Evolutionary conservation across 2,329 filamentous ascomycete genomes (phyloP), one percentile per base, ranked within the genome.

Genomic region (Cylindrodendrum hubeiense): DNA sequence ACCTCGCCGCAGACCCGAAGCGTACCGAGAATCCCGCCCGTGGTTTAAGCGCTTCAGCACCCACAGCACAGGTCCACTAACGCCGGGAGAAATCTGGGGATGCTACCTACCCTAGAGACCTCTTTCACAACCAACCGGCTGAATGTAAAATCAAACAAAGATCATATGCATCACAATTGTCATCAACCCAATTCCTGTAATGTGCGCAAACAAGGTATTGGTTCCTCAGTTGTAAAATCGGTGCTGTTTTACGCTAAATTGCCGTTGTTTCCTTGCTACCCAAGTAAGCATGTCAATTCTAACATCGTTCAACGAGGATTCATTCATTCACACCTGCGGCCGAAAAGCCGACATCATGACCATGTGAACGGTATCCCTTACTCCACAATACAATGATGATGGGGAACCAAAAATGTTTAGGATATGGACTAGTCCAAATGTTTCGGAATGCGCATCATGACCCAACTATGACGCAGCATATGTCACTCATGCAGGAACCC

Each of bases 11-110:
- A 34, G 61, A 60, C 51, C 71, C 70, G 69, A 71, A 26, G 50
- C 55, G 57, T 65, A 26, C 71, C 66, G 66, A 74, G 63, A 63
- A 63, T 65, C 63, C 66, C 60, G 61, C 47, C 59, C 65, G 53
- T 24, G 44, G 71, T 67, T 74, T 73, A 75, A 73, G 71, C 70
- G 70, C 43, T 34, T 13, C n/a, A 21, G 15, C 49, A 26, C 37
- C 43, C 12, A 63, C 71, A 62, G 44, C 66, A 44, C 50, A 50
- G 58, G 39, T 65, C 60, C 54, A 55, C 63, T 75, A 69, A 69
- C 71, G 44, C 5, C 24, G 26, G 41, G 33, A 28, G 5, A 43
- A 52, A 65, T 63, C 56, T 56, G 15, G 33, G 22, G 28, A 51
- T 46, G 34, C 17, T 15, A 9, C 41, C 28, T 74, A 74, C 70